Percentiles rank a stretch among this genome's conserved stretches.
Evolutionary conservation across 306 rosid genomes (phyloP).

Genomic region (Trichosanthes cucumerina): DNA sequence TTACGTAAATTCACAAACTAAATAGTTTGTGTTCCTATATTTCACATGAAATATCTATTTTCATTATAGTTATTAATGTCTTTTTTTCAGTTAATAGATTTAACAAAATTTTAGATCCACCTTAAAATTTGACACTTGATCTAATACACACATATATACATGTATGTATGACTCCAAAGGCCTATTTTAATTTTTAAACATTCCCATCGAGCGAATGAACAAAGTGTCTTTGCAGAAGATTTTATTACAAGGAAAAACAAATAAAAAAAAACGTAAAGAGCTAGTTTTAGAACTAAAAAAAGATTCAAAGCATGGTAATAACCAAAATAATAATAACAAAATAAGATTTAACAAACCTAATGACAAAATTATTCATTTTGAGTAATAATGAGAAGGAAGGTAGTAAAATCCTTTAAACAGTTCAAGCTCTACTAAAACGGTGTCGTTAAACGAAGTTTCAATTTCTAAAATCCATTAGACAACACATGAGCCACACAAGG

Average conservation of each 20-base stretch:
- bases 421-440: background rate
- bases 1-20: background rate
- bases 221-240: background rate
- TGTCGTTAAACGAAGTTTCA: background rate
- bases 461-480: background rate
- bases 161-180: background rate
- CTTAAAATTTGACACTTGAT: background rate
- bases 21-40: background rate
- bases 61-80: background rate
- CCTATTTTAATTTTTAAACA: background rate
- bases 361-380: background rate
- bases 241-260: background rate
- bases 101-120: background rate
- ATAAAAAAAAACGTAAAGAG: background rate
- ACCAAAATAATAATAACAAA: background rate
- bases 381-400: background rate
- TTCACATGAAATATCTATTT: background rate
- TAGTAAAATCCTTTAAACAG: background rate
- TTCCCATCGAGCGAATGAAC: background rate
- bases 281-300: background rate
- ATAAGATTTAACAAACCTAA: background rate
- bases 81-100: background rate
- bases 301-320: background rate
- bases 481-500: constrained; percentile 3
- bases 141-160: too few relatives aligned